A percentile compares a stretch with the other conserved stretches of the same genome.
Conservation (phyloP, 2,329 filamentous ascomycete species). For the Blastomyces parvus region DNA sequence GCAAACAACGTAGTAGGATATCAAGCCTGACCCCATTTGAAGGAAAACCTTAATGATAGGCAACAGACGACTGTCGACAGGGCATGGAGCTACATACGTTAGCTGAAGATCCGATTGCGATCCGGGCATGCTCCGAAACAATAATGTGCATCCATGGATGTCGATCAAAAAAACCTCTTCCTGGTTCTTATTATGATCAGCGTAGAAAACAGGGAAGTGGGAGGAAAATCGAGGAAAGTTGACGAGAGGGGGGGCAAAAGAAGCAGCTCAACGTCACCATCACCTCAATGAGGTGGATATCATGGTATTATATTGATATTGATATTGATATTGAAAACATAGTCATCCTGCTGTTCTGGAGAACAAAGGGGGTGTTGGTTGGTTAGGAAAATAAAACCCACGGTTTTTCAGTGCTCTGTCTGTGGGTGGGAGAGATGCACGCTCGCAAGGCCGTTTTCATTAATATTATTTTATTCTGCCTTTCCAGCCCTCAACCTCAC, state of each 20-base stretch:
- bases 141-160: background rate
- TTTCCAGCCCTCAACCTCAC: background rate
- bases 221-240: background rate
- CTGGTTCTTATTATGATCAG: background rate
- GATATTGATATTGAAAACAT: no score
- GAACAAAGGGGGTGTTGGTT: no score
- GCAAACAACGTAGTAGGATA: no score
- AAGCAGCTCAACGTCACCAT: background rate
- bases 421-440: background rate
- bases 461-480: background rate
- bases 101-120: background rate
- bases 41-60: background rate
- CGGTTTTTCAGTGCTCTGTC: background rate
- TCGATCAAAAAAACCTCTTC: background rate
- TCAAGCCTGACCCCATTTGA: no score
- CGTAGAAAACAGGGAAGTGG: background rate
- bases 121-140: background rate
- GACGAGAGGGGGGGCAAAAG: no score
- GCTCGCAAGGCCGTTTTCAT: background rate
- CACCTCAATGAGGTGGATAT: background rate
- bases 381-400: background rate
- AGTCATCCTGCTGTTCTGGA: no score
- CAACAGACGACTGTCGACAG: no score
- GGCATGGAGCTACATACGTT: background rate
- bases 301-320: no score